A percentile compares a stretch with the other conserved stretches of the same genome.
These are phyloP conservation scores for Wickerhamomyces ciferrii DNA, from an alignment of 805 yeast species.

Conservation along the genomic window DNA sequence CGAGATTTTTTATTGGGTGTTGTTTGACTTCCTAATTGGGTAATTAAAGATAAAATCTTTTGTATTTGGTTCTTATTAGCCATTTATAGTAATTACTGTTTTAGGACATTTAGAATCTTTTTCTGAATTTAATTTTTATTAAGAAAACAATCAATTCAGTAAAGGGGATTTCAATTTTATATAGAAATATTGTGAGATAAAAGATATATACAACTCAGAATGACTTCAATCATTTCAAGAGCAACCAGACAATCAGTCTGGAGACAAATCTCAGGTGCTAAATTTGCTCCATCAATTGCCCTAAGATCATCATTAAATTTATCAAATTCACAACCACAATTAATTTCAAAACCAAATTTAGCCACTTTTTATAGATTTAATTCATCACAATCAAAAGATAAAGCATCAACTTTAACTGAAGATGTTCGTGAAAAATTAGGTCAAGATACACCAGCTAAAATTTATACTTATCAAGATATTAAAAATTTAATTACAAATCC, in stretches of 20 bases:
- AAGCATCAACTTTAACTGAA: constrained; percentile 3
- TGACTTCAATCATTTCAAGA: neutral
- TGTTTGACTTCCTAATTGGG: neutral
- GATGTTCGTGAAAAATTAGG: constrained; percentile 8
- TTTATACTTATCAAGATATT: constrained; percentile 49
- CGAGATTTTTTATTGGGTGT: constrained; percentile 5
- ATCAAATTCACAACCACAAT: too few relatives aligned
- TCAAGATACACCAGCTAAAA: constrained; percentile 31
- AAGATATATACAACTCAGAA: too few relatives aligned
- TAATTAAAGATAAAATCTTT: neutral
- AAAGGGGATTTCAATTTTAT: too few relatives aligned
- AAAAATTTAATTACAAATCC: constrained; percentile 38
- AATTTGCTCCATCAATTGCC: neutral
- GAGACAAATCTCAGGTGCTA: neutral
- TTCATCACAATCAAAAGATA: constrained; percentile 3
- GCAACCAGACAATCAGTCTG: neutral
- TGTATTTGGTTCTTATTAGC: neutral
- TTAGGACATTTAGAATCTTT: too few relatives aligned
- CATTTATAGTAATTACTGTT: neutral
- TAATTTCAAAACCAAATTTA: neutral
- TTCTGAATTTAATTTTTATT: too few relatives aligned
- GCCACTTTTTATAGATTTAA: constrained; percentile 5
- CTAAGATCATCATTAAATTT: neutral
- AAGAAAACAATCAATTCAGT: too few relatives aligned
- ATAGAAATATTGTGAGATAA: too few relatives aligned